phyloP scores from a whole-genome alignment of 1,284 basidiomycete genomes.

The Puccinia polysora region DNA sequence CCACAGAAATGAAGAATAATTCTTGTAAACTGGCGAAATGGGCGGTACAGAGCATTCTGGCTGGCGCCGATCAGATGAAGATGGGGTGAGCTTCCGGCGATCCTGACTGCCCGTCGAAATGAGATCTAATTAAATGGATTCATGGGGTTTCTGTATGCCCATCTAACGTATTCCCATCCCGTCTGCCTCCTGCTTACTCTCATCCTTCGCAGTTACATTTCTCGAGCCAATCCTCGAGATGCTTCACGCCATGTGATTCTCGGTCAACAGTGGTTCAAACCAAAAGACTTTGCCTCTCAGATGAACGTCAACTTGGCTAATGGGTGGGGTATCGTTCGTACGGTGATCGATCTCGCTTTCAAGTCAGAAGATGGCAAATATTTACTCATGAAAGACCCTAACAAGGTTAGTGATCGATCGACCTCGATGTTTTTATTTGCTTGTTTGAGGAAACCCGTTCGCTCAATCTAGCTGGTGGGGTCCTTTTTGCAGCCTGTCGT shows the following conservation, averaged over 20 bases:
- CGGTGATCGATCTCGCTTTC: slow-evolving; percentile 83
- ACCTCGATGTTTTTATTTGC: slow-evolving; percentile 8
- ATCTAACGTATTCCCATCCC: too few relatives aligned
- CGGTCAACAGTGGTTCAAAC: slow-evolving; percentile 90
- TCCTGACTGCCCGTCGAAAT: too few relatives aligned
- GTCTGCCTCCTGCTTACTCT: too few relatives aligned
- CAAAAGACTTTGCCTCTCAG: slow-evolving; percentile 87
- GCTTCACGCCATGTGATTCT: slow-evolving; percentile 92
- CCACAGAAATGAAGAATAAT: slow-evolving; percentile 99
- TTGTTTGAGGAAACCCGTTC: slow-evolving; percentile 42
- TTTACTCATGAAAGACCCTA: slow-evolving; percentile 89
- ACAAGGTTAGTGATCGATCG: slow-evolving; percentile 65
- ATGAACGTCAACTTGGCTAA: slow-evolving; percentile 92
- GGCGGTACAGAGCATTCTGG: slow-evolving; percentile 90
- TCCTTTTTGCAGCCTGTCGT: slow-evolving; percentile 68
- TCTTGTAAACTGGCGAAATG: slow-evolving; percentile 96
- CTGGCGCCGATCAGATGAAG: slow-evolving; percentile 95
- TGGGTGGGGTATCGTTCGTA: slow-evolving; percentile 97
- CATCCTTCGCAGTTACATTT: slow-evolving; percentile 66
- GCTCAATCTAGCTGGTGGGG: slow-evolving; percentile 45
- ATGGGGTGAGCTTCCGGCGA: slow-evolving; percentile 67
- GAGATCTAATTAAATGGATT: too few relatives aligned
- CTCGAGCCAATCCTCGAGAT: slow-evolving; percentile 87
- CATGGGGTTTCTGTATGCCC: too few relatives aligned
- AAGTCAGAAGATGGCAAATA: slow-evolving; percentile 96